Base-by-base conservation (phyloP, 1,139 yeast genomes). In the Debaryomyces subglobosus region DNA sequence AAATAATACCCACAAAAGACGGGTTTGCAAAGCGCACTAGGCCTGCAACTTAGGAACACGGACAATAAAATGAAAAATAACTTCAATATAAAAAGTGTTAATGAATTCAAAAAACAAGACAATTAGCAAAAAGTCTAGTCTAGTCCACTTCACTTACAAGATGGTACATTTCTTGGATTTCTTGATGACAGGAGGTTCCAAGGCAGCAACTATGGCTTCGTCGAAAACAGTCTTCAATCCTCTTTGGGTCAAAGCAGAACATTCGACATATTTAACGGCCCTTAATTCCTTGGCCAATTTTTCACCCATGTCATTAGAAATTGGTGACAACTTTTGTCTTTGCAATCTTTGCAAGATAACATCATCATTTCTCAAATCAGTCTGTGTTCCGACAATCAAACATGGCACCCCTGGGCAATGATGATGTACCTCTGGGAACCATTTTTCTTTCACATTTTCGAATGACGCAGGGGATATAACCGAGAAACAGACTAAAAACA, bases 391-490 rank as follows among this genome's bases (percentile, higher is more conserved):
- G 37, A 92, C 98, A 64, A 92, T 89, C 61, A 92, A 81, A 63
- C 97, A 91, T 29, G 98, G 97, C 43, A 91, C 97, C 52, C 96
- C 96, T 18, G 98, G 98, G 63, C 97, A 94, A 72, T 94, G 98
- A 71, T 92, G 97, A 64, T 89, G 94, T 53, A 94, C 96, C 71
- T 94, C 99, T 30, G 98, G 98, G 74, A 90, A 86, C 99, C 99
- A 94, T 71, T 94, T 94, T 71, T 92, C 97, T 68, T 89, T 88
- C 49, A 94, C 98, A 73, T 94, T 94, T 72, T 94, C 98, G 68
- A 92, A 94, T n/a, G 96, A 87, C 37, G 98, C 96, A 36, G 98
- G 98, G 25, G 97, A 90, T 56, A 95, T 89, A 49, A 92, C 97
- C 46, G 96, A 86, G 71, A 92, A 92, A 71, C 98, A 92, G 47